Evolutionary conservation across 2,329 filamentous ascomycete genomes (phyloP).

Genomic region (Penicillium polonicum): DNA sequence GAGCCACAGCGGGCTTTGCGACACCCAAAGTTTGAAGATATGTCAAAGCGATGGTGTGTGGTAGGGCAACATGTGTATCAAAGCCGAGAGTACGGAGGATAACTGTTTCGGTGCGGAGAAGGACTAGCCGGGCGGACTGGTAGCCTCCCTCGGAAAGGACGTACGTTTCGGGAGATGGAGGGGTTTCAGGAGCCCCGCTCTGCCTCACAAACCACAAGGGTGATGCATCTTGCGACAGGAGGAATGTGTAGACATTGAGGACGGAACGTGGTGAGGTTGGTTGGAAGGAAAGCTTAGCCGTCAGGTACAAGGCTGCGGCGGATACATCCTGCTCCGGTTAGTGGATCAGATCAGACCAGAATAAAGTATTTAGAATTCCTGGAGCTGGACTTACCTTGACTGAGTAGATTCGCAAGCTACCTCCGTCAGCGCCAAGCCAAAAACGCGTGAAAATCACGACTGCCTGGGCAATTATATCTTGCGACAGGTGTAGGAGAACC

Average conservation of each 20-base stretch:
- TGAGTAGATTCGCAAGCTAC: conserved; percentile 44
- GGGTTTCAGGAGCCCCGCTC: conserved; percentile 26
- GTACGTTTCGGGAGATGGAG: conserved; percentile 54
- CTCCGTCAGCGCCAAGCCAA: conserved; percentile 60
- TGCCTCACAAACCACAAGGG: conserved; percentile 48
- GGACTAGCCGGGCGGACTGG: conserved; percentile 59
- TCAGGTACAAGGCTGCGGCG: conserved; percentile 76
- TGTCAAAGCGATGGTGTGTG: conserved; percentile 82
- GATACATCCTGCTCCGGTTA: conserved; percentile 66
- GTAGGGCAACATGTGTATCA: conserved; percentile 79
- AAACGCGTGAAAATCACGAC: conserved; percentile 79
- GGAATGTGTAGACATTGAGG: conserved; percentile 80
- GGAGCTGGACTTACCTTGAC: conserved; percentile 36
- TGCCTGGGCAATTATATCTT: conserved; percentile 81
- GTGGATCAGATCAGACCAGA: background rate
- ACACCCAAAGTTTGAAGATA: conserved; percentile 89
- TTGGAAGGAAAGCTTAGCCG: conserved; percentile 75
- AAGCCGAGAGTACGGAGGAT: conserved; percentile 77
- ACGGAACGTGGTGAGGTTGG: conserved; percentile 77
- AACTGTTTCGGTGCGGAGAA: conserved; percentile 73
- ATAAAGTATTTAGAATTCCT: background rate
- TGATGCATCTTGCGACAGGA: conserved; percentile 62
- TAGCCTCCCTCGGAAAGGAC: conserved; percentile 74
- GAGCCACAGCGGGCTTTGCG: conserved; percentile 58
- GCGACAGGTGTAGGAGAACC: conserved; percentile 76